phyloP scores from a whole-genome alignment of 2,329 filamentous ascomycete genomes.

The Ampelomyces quisqualis region DNA sequence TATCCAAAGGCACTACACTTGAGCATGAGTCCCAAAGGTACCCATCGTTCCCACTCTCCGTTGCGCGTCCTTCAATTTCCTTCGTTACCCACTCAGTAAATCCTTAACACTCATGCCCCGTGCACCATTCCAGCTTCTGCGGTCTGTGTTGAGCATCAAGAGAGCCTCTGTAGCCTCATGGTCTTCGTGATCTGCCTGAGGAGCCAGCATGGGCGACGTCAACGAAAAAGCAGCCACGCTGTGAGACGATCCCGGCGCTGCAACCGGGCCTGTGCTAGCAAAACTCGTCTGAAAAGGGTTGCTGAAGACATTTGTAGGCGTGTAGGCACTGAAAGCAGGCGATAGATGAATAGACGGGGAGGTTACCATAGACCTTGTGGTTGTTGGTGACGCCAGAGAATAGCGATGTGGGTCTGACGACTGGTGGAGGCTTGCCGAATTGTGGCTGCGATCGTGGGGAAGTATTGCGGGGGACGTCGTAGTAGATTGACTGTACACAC shows the following conservation, averaged over 20 bases:
- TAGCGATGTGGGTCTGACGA: slow-evolving; percentile 52
- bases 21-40: too few species aligned
- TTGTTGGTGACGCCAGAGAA: slow-evolving; percentile 46
- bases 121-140: slow-evolving; percentile 53
- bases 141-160: slow-evolving; percentile 82
- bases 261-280: slow-evolving; percentile 23
- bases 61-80: neutral
- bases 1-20: too few species aligned
- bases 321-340: slow-evolving; percentile 47
- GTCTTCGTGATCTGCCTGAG: slow-evolving; percentile 46
- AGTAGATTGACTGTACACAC: slow-evolving; percentile 35
- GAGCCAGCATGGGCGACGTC: slow-evolving; percentile 41
- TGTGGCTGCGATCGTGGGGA: slow-evolving; percentile 48
- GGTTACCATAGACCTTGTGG: slow-evolving; percentile 37
- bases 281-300: slow-evolving; percentile 34
- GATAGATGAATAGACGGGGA: slow-evolving; percentile 41
- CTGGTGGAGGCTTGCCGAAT: slow-evolving; percentile 46
- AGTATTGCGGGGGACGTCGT: slow-evolving; percentile 45
- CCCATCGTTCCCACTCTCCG: neutral
- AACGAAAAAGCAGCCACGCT: slow-evolving; percentile 31
- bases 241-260: slow-evolving; percentile 28
- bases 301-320: slow-evolving; percentile 30
- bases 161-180: slow-evolving; percentile 83
- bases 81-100: slow-evolving; percentile 42
- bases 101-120: slow-evolving; percentile 52